phyloP scores from a whole-genome alignment of 2,329 filamentous ascomycete genomes.

The Aspergillus luchuensis region DNA sequence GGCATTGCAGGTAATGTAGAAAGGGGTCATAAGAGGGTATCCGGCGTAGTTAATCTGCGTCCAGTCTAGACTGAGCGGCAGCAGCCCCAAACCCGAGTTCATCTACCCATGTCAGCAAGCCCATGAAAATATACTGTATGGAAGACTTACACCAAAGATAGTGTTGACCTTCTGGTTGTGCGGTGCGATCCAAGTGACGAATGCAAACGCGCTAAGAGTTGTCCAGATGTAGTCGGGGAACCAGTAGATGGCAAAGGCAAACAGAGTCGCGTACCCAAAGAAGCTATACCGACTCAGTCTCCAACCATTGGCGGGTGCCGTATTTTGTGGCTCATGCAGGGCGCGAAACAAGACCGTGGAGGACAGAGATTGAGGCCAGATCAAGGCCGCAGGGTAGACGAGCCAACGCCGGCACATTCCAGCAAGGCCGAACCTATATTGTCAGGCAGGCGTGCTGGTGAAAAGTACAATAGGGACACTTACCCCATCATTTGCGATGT shows the following conservation, averaged over 20 bases:
- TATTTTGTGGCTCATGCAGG: conserved; percentile 22
- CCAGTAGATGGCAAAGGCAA: conserved; percentile 46
- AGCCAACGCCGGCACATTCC: conserved; percentile 25
- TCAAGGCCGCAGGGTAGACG: conserved; percentile 24
- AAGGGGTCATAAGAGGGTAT: conserved; percentile 32
- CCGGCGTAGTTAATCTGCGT: conserved; percentile 37
- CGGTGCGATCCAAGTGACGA: conserved; percentile 51
- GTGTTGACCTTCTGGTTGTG: conserved; percentile 40
- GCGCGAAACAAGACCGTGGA: conserved; percentile 26
- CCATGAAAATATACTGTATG: too few species aligned
- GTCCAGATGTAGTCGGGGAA: conserved; percentile 54
- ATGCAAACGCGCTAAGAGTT: conserved; percentile 50
- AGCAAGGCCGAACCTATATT: conserved; percentile 23
- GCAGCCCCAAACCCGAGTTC: conserved; percentile 31
- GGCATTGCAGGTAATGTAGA: conserved; percentile 58
- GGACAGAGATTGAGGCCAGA: conserved; percentile 26
- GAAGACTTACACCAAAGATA: conserved; percentile 25
- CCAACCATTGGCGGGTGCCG: conserved; percentile 23
- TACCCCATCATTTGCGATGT: conserved; percentile 37
- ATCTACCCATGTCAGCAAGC: conserved; percentile 16
- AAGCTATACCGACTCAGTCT: conserved; percentile 24
- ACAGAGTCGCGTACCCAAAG: conserved; percentile 19
- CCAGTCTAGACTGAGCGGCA: conserved; percentile 53
- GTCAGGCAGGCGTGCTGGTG: background rate
- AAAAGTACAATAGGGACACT: background rate